Base-by-base conservation (phyloP, 495 filamentous ascomycete genomes). In the Penicillium fimorum region DNA sequence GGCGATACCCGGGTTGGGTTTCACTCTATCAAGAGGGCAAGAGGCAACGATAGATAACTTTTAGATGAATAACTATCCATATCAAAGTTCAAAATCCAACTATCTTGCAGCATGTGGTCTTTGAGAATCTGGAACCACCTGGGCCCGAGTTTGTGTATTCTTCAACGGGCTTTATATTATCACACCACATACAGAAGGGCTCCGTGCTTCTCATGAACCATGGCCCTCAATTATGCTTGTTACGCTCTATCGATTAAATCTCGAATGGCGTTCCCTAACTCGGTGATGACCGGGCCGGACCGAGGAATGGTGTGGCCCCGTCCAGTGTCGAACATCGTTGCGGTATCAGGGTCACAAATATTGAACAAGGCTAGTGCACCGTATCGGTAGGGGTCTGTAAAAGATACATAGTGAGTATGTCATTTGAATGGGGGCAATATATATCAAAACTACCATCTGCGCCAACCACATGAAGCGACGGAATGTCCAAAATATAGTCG, bases 301-400 rank as follows among this genome's bases (percentile, higher is more conserved):
- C 80, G 74, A 0, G 80, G 81, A n/a, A 84, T 76, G 17, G 78
- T 79, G 64, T 82, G 80, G 11, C 81, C 80, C 24, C 79, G 73
- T 24, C 79, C 81, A 40, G 82, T 81, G 65, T 84, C 82, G 54
- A 82, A 83, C 53, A 84, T 70, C 18, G 62, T 61, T 5, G 81
- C 79, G 1, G 60, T 69, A 37, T 79, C 73, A 25, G 64, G 71
- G 45, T 82, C 73, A 62, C 81, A 85, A 20, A 83, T 68, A 63
- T 84, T 82, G 70, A 76, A 84, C 13, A 84, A 63, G 7, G 81
- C 81, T 17, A 83, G 71, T 10, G 79, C 76, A 0, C 77, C 77
- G 35, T 73, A 66, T 1, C 82, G 64, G 53, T 82, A 83, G 4
- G 81, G 80, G 60, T 84, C 82, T 70, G 48, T 12, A 29, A 22